A percentile compares a stretch with the other conserved stretches of the same genome.
These are phyloP conservation scores for Chamaenerion angustifolium DNA, from an alignment of 345 rosid genomes.

Conservation along the genomic window DNA sequence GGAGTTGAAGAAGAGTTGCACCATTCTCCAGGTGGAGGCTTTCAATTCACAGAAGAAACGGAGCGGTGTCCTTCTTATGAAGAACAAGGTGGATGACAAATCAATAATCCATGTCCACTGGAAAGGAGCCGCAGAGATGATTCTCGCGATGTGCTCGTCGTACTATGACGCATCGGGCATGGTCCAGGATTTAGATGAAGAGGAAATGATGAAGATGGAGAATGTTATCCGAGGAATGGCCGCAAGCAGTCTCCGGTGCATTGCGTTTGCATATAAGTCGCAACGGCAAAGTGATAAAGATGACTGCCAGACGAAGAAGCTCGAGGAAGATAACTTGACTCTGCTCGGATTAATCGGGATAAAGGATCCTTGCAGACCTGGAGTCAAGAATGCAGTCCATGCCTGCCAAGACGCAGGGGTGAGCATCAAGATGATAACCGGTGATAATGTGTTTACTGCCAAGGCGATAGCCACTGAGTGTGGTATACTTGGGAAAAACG, in stretches of 20 bases:
- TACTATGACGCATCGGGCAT: constrained; percentile 40
- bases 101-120: constrained; percentile 37
- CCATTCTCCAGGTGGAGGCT: constrained; percentile 42
- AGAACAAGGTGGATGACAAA: no score
- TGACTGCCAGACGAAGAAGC: constrained; percentile 17
- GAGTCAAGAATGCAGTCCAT: constrained; percentile 47
- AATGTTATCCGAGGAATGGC: constrained; percentile 51
- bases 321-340: constrained; percentile 30
- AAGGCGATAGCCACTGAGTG: constrained; percentile 72
- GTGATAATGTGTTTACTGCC: constrained; percentile 63
- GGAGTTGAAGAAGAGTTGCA: constrained; percentile 15
- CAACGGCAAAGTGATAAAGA: no score
- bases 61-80: constrained; percentile 42
- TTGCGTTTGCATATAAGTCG: constrained; percentile 52
- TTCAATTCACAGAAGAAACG: constrained; percentile 60
- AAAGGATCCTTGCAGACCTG: constrained; percentile 59
- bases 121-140: constrained; percentile 80
- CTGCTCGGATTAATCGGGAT: constrained; percentile 61
- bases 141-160: constrained; percentile 48
- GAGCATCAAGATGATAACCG: constrained; percentile 62
- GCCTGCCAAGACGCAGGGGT: constrained; percentile 63
- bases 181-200: constrained; percentile 15
- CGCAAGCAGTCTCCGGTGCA: constrained; percentile 53
- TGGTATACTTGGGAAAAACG: constrained; percentile 35
- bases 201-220: constrained; percentile 20